Base-by-base conservation (phyloP, 352 stramenopile species). In the Phytophthora uliginosa region DNA sequence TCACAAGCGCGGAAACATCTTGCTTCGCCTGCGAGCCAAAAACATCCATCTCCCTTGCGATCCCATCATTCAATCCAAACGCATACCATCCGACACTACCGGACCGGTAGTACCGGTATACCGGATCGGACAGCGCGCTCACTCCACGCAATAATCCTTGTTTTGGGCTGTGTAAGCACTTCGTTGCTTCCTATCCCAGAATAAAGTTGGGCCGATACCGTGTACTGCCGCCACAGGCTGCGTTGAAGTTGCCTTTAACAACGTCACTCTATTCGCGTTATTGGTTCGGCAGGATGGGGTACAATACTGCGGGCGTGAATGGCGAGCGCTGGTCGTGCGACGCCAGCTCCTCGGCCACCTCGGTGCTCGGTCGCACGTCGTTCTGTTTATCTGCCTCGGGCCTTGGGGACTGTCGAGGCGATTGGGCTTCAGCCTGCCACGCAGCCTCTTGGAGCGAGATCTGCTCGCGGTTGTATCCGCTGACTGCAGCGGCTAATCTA, bases 271-370 rank as follows among this genome's bases (percentile, higher is more conserved):
- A 24, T 4, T 24, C 5, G 42, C 18, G 8, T 13, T 79, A 82
- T 62, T 74, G 66, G 26, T 83, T 74, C 0, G 81, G 76, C 3
- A 88, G 63, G 31, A 94, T 77, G 10, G 86, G 86, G 64, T 94
- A 92, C 57, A 94, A 45, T 10, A 92, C 78, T 31, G 78, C 81
- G 7, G 83, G 76, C 1, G 86, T 79, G 56, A 92, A 94, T 4
- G 55, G 72, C 31, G 83, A 89, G 45, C 55, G 57, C 50, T 69
- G 48, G 22, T 71, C 63, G 20, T 84, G 70, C 3, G 61, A 36
- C 3, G 73, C 59, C 22, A 89, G 45, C 52, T 81, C 61, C 17
- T 58, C n/a, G 36, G 66, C 18, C 10, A 62, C 38, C 13, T 67
- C 56, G 2, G 15, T 36, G 10, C 50, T 58, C 33, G 12, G n/a